phyloP scores from a whole-genome alignment of 2,329 filamentous ascomycete genomes.

The Aspergillus caelatus region DNA sequence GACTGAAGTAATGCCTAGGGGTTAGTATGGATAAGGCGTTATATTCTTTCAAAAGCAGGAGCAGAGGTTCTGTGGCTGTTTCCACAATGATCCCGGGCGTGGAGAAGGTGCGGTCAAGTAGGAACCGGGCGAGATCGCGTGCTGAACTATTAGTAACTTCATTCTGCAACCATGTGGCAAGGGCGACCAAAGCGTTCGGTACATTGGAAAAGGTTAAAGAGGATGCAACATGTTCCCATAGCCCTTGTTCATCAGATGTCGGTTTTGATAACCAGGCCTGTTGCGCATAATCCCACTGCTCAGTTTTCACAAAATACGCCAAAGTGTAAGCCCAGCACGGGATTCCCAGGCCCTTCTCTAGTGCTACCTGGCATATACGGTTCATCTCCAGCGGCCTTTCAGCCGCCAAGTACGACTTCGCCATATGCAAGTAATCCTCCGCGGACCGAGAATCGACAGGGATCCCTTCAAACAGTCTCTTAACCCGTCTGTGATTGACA shows the following conservation, averaged over 20 bases:
- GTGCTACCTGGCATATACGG: conserved; percentile 46
- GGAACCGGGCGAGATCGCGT: conserved; percentile 24
- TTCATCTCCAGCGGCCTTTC: conserved; percentile 44
- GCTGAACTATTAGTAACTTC: conserved; percentile 4
- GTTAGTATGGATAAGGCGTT: conserved; percentile 27
- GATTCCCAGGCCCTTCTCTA: conserved; percentile 25
- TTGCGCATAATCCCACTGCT: conserved; percentile 36
- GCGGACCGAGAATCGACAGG: conserved; percentile 38
- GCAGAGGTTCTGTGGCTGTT: conserved; percentile 33
- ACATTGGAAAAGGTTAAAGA: conserved; percentile 20
- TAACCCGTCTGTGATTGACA: conserved; percentile 46
- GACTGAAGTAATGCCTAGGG: conserved; percentile 29
- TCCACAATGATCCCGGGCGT: conserved; percentile 28
- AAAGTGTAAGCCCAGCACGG: conserved; percentile 36
- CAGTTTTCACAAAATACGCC: conserved; percentile 31
- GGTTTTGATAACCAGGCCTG: conserved; percentile 34
- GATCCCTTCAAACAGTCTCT: conserved; percentile 51
- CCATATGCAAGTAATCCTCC: conserved; percentile 49
- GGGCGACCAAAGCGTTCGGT: conserved; percentile 22
- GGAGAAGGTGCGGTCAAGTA: conserved; percentile 31
- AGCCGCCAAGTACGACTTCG: conserved; percentile 46
- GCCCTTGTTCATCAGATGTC: conserved; percentile 9
- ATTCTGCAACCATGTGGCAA: conserved; percentile 25
- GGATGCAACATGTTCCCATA: conserved; percentile 18
- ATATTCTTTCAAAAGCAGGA: conserved; percentile 33